Conservation (phyloP, 768 basidiomycete genomes). For the Tulasnella sp. region DNA sequence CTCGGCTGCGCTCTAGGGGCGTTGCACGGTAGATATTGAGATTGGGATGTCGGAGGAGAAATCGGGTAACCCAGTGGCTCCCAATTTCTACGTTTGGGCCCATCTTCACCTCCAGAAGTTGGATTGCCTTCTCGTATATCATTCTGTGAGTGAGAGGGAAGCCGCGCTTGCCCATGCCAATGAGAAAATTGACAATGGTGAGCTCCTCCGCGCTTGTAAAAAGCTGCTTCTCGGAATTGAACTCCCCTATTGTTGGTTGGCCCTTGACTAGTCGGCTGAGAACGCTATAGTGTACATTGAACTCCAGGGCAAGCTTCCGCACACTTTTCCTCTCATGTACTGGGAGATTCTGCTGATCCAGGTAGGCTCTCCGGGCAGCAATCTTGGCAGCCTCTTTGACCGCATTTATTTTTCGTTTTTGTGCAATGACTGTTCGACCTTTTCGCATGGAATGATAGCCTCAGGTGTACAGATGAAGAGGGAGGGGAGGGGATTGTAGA, state of each 20-base stretch:
- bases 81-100: background rate
- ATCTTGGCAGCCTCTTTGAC: background rate
- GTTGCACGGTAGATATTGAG: slow-evolving; percentile 22
- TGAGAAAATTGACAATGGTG: background rate
- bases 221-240: slow-evolving; percentile 37
- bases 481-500: background rate
- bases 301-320: background rate
- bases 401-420: background rate
- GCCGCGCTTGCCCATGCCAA: slow-evolving; percentile 36
- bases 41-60: slow-evolving; percentile 19
- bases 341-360: background rate
- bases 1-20: slow-evolving; percentile 20
- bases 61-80: slow-evolving; percentile 25
- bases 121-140: slow-evolving; percentile 41
- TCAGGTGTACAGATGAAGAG: background rate
- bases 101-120: slow-evolving; percentile 20
- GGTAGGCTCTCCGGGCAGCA: background rate
- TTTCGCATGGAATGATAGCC: background rate
- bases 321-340: background rate
- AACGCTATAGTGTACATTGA: slow-evolving; percentile 31
- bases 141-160: slow-evolving; percentile 41
- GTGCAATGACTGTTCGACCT: background rate
- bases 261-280: slow-evolving; percentile 32
- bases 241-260: slow-evolving; percentile 34
- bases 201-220: slow-evolving; percentile 37